These are phyloP conservation scores for Microstegium vimineum DNA, from an alignment of 176 grass and related monocot genomes.

Conservation along the genomic window DNA sequence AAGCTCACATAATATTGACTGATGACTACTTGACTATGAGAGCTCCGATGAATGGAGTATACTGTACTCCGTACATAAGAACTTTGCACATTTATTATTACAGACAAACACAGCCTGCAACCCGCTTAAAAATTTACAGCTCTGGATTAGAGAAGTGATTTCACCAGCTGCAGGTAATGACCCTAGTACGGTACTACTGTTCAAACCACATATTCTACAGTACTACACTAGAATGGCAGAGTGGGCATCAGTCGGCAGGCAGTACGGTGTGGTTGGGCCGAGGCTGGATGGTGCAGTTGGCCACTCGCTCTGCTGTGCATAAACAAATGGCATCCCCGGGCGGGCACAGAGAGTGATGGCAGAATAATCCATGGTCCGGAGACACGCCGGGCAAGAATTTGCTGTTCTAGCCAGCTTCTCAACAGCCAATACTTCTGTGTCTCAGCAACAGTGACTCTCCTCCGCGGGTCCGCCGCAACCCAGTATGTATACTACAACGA, in stretches of 20 bases:
- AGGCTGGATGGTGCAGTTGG: background rate
- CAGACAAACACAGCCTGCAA: background rate
- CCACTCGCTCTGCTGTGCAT: background rate
- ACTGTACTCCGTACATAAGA: background rate
- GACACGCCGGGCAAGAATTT: conserved; percentile 31
- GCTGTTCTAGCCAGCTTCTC: conserved; percentile 32
- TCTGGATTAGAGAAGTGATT: background rate
- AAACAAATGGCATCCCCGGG: conserved; percentile 25
- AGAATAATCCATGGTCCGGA: conserved; percentile 41
- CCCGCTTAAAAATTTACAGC: background rate
- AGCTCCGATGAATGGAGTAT: background rate
- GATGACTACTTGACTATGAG: background rate
- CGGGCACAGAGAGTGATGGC: background rate
- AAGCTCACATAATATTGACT: conserved; percentile 9
- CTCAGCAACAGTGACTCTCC: background rate
- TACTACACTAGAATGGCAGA: background rate
- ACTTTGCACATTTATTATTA: background rate
- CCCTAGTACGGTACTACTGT: background rate
- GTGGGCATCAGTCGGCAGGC: background rate
- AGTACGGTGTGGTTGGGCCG: background rate
- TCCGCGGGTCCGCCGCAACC: too few relatives aligned
- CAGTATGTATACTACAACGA: too few relatives aligned
- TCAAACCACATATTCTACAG: background rate
- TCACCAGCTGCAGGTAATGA: too few relatives aligned
- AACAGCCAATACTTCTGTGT: conserved; percentile 8